phyloP scores from a whole-genome alignment of 2,329 filamentous ascomycete species.

The Knufia petricola region DNA sequence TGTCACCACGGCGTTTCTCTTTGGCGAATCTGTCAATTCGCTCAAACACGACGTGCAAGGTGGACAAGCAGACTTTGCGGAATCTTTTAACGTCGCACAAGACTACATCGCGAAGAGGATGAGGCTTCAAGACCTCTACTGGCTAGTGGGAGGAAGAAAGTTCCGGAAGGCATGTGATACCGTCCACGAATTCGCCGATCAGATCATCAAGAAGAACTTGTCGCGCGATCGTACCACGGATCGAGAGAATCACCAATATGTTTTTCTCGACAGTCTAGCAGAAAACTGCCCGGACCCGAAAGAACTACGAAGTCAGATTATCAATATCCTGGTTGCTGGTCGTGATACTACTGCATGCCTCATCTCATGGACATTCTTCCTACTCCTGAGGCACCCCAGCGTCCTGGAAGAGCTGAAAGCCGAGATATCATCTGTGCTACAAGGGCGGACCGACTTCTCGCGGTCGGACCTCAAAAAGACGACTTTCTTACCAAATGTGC shows the following conservation, averaged over 20 bases:
- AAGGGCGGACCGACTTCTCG: slow-evolving; percentile 26
- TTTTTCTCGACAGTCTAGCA: slow-evolving; percentile 41
- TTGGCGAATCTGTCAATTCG: not conserved
- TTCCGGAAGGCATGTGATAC: no score
- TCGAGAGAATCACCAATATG: slow-evolving; percentile 30
- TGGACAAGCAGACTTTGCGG: no score
- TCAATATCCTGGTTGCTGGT: slow-evolving; percentile 44
- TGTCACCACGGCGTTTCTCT: not conserved
- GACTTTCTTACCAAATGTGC: no score
- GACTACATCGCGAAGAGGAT: no score
- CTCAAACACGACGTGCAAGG: no score
- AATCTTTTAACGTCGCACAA: no score
- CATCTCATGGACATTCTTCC: slow-evolving; percentile 38
- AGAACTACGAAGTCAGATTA: slow-evolving; percentile 38
- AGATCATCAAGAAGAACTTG: no score
- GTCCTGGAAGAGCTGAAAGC: slow-evolving; percentile 31
- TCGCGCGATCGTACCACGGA: no score
- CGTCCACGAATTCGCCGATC: no score
- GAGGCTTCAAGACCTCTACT: no score
- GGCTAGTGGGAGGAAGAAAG: no score
- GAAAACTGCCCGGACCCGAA: slow-evolving; percentile 36
- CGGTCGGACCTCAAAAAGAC: not conserved
- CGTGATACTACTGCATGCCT: slow-evolving; percentile 43
- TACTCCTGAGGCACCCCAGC: slow-evolving; percentile 35
- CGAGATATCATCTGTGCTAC: slow-evolving; percentile 30